phyloP scores from a whole-genome alignment of 495 filamentous ascomycete genomes.

The Daldinia bambusicola region DNA sequence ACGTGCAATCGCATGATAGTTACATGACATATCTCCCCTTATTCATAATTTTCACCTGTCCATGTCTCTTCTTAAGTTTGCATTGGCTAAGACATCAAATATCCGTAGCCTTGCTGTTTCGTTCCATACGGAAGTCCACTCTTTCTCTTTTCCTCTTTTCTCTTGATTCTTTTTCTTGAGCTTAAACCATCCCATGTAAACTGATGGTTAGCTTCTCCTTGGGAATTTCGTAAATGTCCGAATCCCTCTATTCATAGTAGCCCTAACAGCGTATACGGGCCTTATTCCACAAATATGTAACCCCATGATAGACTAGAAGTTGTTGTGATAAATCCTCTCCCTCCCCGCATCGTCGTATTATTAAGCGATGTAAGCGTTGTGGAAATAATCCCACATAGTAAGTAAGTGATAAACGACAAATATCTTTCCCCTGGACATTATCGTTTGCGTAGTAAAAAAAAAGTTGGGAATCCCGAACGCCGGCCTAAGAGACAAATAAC shows the following conservation, averaged over 20 bases:
- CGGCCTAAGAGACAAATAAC: slow-evolving; percentile 13
- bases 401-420: slow-evolving; percentile 1
- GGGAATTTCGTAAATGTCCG: too few relatives aligned
- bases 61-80: not conserved
- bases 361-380: slow-evolving; percentile 12
- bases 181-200: too few relatives aligned
- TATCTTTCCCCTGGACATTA: not conserved
- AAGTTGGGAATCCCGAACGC: slow-evolving; percentile 8
- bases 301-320: too few relatives aligned
- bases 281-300: too few relatives aligned
- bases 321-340: not conserved
- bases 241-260: not conserved
- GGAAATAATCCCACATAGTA: not conserved
- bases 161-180: too few relatives aligned
- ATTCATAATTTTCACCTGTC: not conserved
- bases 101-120: not conserved
- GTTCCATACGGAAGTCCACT: too few relatives aligned
- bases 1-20: not conserved
- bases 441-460: slow-evolving; percentile 6
- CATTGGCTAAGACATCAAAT: not conserved
- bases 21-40: not conserved
- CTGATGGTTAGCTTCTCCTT: too few relatives aligned
- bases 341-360: slow-evolving; percentile 14
- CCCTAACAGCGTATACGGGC: not conserved
- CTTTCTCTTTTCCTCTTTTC: too few relatives aligned